These are phyloP conservation scores for Lipomyces starkeyi DNA, from an alignment of 805 yeast species.

Conservation along the genomic window DNA sequence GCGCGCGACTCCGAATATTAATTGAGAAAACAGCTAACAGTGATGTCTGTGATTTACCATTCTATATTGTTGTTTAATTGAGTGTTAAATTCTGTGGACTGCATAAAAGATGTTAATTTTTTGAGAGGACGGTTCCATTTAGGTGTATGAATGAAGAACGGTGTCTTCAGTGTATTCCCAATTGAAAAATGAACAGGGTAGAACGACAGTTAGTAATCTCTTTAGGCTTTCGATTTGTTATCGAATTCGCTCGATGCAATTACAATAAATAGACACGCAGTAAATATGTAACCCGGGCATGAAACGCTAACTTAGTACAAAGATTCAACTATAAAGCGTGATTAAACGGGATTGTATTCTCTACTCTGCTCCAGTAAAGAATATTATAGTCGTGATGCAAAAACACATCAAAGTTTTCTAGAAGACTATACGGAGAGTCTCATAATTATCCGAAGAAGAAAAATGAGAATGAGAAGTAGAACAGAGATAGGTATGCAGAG, in stretches of 20 bases:
- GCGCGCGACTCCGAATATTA: not conserved
- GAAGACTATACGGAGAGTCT: not conserved
- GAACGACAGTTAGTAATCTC: not conserved
- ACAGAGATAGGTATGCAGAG: conserved; percentile 20
- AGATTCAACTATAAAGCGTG: conserved; percentile 25
- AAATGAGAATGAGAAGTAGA: not conserved
- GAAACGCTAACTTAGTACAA: conserved; percentile 29
- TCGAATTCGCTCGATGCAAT: not conserved
- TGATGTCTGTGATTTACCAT: not conserved
- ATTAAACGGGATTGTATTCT: conserved; percentile 32
- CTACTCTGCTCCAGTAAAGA: conserved; percentile 9
- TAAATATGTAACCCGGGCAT: conserved; percentile 37
- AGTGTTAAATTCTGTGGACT: not conserved
- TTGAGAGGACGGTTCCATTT: no score
- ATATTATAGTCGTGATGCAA: not conserved
- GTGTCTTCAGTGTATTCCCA: no score
- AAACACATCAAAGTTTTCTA: not conserved
- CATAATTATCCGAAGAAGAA: not conserved
- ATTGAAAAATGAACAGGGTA: no score
- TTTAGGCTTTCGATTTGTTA: not conserved
- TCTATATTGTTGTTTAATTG: not conserved
- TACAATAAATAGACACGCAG: not conserved
- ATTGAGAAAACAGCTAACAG: no score
- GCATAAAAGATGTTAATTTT: no score
- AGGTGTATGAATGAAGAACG: no score